Evolutionary conservation across 1,284 basidiomycete genomes (phyloP), one percentile per base, ranked within the genome.

Genomic region (Caloboletus inedulis): DNA sequence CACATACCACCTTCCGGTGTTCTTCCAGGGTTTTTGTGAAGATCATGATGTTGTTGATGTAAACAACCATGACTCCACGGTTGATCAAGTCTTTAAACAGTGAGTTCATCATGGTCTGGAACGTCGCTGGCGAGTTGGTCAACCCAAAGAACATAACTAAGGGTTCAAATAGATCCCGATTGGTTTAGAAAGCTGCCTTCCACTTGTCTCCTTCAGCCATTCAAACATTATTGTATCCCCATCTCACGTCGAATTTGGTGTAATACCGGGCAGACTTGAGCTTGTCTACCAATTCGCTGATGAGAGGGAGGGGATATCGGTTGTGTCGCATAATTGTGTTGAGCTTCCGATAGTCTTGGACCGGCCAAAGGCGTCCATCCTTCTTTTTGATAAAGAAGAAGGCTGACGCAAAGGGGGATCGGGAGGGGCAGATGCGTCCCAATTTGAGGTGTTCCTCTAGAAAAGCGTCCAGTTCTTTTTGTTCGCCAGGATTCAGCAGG

Each of bases 141-240:
- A 56, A 1, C 0, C 47, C 7, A 2, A 56, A 56, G n/a, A 53
- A 56, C 40, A 56, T 54, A 0, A 54, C 46, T 0, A 48, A 1
- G 0, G 37, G 50, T 18, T 55, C 10, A 0, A 49, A 55, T 0
- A 55, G 3, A 0, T 51, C 43, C 0, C 4, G 4, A 4, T 53
- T 55, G 0, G 42, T 55, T 8, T 8, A 3, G 10, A 55, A 53
- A 0, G 34, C 40, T 0, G 30, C 53, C 30, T 54, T 54, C 49
- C 44, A 54, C 25, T 54, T 30, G 8, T 54, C 34, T 4, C 35
- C 40, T 1, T 47, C 40, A 13, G 23, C 18, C n/a, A 52, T 47
- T 0, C 35, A 1, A 0, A 53, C 13, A n/a, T 53, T 53, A 3
- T 53, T 51, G 5, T 53, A 53, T 0, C 52, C 23, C 47, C 52